Conservation (phyloP, 805 yeast species). For the Wickerhamiella lipophila region DNA sequence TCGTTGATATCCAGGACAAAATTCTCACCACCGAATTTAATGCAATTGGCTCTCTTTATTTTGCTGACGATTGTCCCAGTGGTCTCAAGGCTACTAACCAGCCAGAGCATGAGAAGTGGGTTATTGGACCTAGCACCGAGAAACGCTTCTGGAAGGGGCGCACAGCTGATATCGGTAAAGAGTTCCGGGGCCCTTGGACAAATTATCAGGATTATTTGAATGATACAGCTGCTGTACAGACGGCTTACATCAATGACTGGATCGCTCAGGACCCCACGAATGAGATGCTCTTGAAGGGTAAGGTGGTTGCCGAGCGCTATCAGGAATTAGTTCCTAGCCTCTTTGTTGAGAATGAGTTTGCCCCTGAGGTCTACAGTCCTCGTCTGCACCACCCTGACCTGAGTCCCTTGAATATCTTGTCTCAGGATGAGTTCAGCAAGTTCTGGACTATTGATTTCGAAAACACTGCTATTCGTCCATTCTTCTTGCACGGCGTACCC, state of each 20-base stretch:
- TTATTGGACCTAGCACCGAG: slow-evolving; percentile 83
- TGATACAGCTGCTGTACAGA: slow-evolving; percentile 53
- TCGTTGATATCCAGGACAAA: slow-evolving; percentile 52
- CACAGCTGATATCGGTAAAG: slow-evolving; percentile 39
- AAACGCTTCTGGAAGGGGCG: slow-evolving; percentile 59
- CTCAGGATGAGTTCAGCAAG: slow-evolving; percentile 20
- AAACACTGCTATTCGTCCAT: slow-evolving; percentile 67
- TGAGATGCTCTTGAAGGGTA: slow-evolving; percentile 22
- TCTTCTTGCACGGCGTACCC: slow-evolving; percentile 65
- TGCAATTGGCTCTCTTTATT: slow-evolving; percentile 71
- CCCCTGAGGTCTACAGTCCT: slow-evolving; percentile 52
- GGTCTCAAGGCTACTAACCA: slow-evolving; percentile 34
- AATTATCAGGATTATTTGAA: slow-evolving; percentile 51
- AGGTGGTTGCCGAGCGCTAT: slow-evolving; percentile 48
- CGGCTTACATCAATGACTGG: slow-evolving; percentile 46
- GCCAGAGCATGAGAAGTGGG: slow-evolving; percentile 53
- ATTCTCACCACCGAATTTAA: slow-evolving; percentile 49
- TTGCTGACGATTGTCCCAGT: slow-evolving; percentile 41
- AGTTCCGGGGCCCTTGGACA: slow-evolving; percentile 66
- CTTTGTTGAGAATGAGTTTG: slow-evolving; percentile 38
- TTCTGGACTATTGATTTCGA: slow-evolving; percentile 70
- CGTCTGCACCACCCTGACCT: slow-evolving; percentile 70
- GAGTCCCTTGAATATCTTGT: slow-evolving; percentile 77
- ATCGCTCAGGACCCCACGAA: slow-evolving; percentile 43
- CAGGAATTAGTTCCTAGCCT: slow-evolving; percentile 43